Percentiles rank a stretch among this genome's conserved stretches.
Conservation (phyloP, 352 stramenopile genomes). For the Saprolegnia diclina region DNA sequence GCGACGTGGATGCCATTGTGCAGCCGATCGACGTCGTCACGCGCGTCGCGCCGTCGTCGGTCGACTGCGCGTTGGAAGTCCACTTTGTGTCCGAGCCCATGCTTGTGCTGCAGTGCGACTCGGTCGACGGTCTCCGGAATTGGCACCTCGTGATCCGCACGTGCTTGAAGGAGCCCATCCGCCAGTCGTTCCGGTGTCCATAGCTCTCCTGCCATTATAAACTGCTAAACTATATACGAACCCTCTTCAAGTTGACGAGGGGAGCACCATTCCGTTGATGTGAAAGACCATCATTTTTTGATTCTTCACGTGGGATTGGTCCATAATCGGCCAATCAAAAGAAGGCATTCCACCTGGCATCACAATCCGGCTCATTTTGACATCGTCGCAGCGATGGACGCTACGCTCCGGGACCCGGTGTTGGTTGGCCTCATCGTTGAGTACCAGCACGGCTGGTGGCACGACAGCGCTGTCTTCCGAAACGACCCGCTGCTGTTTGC, state of each 20-base stretch:
- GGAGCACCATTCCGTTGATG: too few species aligned
- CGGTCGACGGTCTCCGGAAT: constrained; percentile 4
- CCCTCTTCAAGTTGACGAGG: too few species aligned
- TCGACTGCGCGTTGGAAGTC: constrained; percentile 65
- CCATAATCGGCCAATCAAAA: too few species aligned
- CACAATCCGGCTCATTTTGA: too few species aligned
- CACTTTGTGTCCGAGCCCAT: constrained; percentile 48
- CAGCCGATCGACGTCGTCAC: constrained; percentile 56
- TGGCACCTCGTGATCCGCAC: constrained; percentile 23
- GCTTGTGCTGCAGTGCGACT: constrained; percentile 30
- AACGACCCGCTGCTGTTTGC: background rate
- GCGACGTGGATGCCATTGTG: constrained; percentile 75
- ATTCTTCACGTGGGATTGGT: too few species aligned
- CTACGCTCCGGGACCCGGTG: background rate
- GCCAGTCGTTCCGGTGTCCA: background rate
- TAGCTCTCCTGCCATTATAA: background rate
- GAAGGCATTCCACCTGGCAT: too few species aligned
- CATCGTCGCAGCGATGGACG: background rate
- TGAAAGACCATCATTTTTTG: too few species aligned
- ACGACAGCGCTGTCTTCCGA: background rate
- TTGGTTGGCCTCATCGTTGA: background rate
- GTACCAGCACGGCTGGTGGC: background rate
- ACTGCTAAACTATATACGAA: background rate
- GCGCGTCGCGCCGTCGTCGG: constrained; percentile 50
- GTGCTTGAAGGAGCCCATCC: constrained; percentile 22